These are phyloP conservation scores for Capronia coronata DNA, from an alignment of 2,329 filamentous ascomycete species.

Conservation along the genomic window DNA sequence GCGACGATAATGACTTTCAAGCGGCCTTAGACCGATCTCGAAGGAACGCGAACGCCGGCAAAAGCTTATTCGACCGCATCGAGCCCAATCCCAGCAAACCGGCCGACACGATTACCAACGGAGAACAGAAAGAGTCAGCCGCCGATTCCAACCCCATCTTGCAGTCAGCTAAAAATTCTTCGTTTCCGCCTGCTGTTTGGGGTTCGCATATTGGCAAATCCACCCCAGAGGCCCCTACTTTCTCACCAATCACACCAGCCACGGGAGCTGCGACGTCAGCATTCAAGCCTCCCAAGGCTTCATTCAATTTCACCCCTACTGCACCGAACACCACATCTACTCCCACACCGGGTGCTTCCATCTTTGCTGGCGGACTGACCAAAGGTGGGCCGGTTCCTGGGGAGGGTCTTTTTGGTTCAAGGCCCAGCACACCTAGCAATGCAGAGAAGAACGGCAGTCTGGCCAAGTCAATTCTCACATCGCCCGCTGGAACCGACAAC, in stretches of 20 bases:
- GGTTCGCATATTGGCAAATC: constrained; percentile 33
- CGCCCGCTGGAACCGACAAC: constrained; percentile 34
- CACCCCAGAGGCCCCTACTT: constrained; percentile 22
- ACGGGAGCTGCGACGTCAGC: constrained; percentile 8
- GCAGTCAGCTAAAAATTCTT: constrained; percentile 29
- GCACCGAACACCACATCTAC: constrained; percentile 14
- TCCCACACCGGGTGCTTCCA: constrained; percentile 17
- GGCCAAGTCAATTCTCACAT: constrained; percentile 21
- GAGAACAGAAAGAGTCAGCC: constrained; percentile 11
- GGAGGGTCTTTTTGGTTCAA: constrained; percentile 31
- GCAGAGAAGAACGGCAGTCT: constrained; percentile 17
- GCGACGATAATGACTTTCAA: constrained; percentile 22
- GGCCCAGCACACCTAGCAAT: constrained; percentile 27
- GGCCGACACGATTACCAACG: constrained; percentile 2
- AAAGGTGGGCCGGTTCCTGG: constrained; percentile 25
- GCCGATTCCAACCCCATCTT: constrained; percentile 29
- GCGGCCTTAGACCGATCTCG: constrained; percentile 14
- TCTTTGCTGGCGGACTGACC: constrained; percentile 24
- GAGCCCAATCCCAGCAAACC: constrained; percentile 18
- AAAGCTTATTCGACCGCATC: constrained; percentile 27
- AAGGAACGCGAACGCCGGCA: constrained; percentile 15
- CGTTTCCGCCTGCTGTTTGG: constrained; percentile 33
- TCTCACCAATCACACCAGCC: constrained; percentile 24
- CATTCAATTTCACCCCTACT: constrained; percentile 25
- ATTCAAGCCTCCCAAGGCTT: constrained; percentile 25